Conservation (phyloP, 1,284 basidiomycete genomes). For the Cyathus olla region DNA sequence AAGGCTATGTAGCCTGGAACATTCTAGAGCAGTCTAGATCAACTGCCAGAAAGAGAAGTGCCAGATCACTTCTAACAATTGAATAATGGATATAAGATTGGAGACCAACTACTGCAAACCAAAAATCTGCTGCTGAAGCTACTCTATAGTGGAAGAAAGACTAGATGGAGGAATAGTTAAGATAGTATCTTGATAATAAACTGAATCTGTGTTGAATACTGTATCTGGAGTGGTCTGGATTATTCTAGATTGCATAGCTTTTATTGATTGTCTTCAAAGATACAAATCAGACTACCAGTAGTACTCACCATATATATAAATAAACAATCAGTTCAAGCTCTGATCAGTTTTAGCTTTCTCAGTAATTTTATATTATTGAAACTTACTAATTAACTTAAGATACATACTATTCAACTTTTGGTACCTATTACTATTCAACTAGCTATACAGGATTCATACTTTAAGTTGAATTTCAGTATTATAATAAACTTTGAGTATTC, state of each 20-base stretch:
- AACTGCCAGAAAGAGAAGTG: no score
- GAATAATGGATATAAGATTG: background rate
- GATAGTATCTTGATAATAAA: background rate
- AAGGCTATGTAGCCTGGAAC: no score
- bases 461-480: conserved; percentile 13
- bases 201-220: background rate
- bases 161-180: background rate
- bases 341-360: conserved; percentile 43
- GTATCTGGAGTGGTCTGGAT: background rate
- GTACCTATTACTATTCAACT: conserved; percentile 22
- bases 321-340: conserved; percentile 25
- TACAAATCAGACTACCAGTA: conserved; percentile 11
- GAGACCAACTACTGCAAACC: no score
- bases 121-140: background rate
- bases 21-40: no score
- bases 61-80: no score
- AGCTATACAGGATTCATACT: conserved; percentile 21
- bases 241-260: background rate
- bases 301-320: conserved; percentile 36
- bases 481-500: conserved; percentile 36
- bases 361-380: conserved; percentile 47
- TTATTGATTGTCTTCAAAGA: no score
- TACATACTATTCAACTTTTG: conserved; percentile 16
- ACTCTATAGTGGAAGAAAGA: background rate
- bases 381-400: conserved; percentile 42